Evolutionary conservation across 768 basidiomycete genomes (phyloP), one percentile per base, ranked within the genome.

Genomic region (Candolleomyces eurysporus): DNA sequence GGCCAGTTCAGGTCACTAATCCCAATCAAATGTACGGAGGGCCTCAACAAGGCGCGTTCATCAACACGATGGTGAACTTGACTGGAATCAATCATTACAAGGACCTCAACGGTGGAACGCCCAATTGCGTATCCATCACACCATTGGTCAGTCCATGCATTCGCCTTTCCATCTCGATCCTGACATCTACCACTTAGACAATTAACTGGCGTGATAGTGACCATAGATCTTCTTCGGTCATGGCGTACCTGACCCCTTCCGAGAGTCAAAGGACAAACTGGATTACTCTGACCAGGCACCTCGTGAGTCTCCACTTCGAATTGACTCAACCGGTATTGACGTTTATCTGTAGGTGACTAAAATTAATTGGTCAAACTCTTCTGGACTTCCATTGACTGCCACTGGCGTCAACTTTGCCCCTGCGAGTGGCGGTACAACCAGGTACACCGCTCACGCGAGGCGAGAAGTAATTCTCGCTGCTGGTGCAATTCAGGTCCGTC

Each of bases 21-120:
- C 82, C 79, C 16, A 80, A 78, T 67, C 68, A 64, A 5, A 86
- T 86, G 80, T 85, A 82, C 62, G 82, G 83, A 14, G 84, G 83
- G 2, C 82, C 83, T 4, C 81, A 84, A 50, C 83, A 85, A 62
- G 60, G 70, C 2, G 75, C 68, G n/a, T 86, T 85, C 66, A 69
- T 82, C 48, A 60, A 76, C 57, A 80, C 83, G 3, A 78, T 84
- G 56, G 73, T 76, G 30, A 73, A 73, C 48, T 64, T 83, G 11
- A 83, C 81, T 6, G 82, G 82, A 1, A 82, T 84, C 61, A 74
- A 66, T 8, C 82, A 76, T 57, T 79, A 61, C 66, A 72, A 73
- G 39, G 85, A 87, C 67, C 65, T 84, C 45, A 85, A 85, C 65
- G 84, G 84, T 31, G 84, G 84, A 0, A 76, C 75, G 14, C 79